Percentiles rank a stretch among this genome's conserved stretches.
phyloP scores from a whole-genome alignment of 805 yeast genomes.

The Yarrowia alimentaria region DNA sequence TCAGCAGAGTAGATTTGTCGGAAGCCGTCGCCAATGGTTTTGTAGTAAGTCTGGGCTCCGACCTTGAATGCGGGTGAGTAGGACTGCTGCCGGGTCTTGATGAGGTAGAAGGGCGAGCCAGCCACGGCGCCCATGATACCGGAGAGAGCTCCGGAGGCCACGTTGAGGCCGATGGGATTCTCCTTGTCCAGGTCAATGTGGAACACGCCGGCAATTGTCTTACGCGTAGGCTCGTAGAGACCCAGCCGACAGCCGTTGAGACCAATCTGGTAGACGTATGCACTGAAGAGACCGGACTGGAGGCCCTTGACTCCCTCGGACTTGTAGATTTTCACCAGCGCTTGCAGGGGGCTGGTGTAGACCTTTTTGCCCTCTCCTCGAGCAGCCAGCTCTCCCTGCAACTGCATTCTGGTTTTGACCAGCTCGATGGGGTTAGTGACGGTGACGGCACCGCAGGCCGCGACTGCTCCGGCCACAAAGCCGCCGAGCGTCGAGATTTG shows the following conservation, averaged over 20 bases:
- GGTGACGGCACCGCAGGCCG: conserved; percentile 98
- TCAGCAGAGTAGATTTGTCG: conserved; percentile 58
- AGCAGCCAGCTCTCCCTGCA: conserved; percentile 84
- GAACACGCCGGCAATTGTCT: conserved; percentile 36
- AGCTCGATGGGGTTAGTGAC: conserved; percentile 94
- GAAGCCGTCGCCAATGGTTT: conserved; percentile 66
- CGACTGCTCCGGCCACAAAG: conserved; percentile 84
- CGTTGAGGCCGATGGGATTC: conserved; percentile 52
- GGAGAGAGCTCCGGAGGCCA: conserved; percentile 74
- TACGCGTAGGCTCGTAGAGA: conserved; percentile 73
- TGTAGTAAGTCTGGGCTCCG: conserved; percentile 92
- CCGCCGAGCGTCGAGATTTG: conserved; percentile 52
- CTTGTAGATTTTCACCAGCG: conserved; percentile 63
- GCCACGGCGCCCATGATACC: conserved; percentile 87
- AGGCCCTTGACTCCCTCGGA: conserved; percentile 85
- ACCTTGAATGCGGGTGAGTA: conserved; percentile 65
- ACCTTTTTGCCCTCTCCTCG: conserved; percentile 49
- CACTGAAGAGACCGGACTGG: conserved; percentile 86
- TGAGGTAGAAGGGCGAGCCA: conserved; percentile 88
- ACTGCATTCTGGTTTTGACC: conserved; percentile 92
- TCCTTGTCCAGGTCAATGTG: conserved; percentile 41
- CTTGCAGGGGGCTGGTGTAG: conserved; percentile 85
- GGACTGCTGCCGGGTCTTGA: conserved; percentile 96
- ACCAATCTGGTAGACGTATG: conserved; percentile 86
- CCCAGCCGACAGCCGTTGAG: conserved; percentile 94